phyloP scores from a whole-genome alignment of 2,329 filamentous ascomycete species.

The Fusarium denticulatum region DNA sequence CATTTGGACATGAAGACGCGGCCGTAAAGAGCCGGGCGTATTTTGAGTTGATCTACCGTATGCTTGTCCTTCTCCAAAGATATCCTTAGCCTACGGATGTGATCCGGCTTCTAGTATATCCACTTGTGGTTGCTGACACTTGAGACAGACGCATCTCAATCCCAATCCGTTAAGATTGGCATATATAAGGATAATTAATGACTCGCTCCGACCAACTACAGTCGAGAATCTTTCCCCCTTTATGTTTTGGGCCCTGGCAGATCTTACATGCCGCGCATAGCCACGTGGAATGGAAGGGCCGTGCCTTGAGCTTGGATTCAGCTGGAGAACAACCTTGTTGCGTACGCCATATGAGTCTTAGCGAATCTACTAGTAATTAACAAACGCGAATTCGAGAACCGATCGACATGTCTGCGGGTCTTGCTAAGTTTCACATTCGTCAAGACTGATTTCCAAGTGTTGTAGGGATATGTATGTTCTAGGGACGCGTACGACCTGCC shows the following conservation, averaged over 20 bases:
- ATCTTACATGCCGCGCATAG: not conserved
- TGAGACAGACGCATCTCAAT: not conserved
- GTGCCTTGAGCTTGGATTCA: not conserved
- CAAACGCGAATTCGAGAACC: not conserved
- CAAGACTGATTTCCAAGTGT: not conserved
- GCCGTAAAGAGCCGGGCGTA: not conserved
- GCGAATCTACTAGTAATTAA: not conserved
- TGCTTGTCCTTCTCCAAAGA: not conserved
- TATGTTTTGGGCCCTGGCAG: not conserved
- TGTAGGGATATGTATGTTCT: not conserved
- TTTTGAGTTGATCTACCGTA: not conserved
- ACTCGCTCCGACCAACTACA: not conserved
- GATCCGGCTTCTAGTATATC: not conserved
- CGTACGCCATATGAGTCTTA: not conserved
- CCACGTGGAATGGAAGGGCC: not conserved
- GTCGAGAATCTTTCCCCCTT: not conserved
- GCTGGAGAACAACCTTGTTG: not conserved
- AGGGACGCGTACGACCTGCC: not conserved
- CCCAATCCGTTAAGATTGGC: not conserved
- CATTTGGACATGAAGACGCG: not conserved
- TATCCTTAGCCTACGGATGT: not conserved
- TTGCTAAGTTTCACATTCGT: not conserved
- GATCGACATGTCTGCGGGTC: not conserved
- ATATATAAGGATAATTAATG: not conserved
- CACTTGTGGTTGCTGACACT: not conserved